Base-by-base conservation (phyloP, 179 eudicot species). In the Corrigiola litoralis region DNA sequence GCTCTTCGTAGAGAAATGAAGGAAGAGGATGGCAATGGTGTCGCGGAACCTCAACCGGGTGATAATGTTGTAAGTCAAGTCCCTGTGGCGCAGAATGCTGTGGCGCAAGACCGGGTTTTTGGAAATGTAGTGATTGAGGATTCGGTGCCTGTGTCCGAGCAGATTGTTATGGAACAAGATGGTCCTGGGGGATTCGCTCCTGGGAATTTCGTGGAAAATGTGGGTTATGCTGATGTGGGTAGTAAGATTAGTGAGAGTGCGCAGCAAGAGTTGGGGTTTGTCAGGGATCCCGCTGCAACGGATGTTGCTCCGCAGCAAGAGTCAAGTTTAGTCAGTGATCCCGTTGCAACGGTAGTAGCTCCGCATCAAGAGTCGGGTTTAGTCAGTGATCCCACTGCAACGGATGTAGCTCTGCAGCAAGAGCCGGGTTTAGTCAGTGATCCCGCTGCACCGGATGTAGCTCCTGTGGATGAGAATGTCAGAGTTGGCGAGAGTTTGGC, bases 1-100 rank as follows among this genome's bases (percentile, higher is more conserved):
- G 83, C 92, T 7, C 66, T 92, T 61, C 84, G 81, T 20, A 38
- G 4, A 69, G 98, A 92, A 65, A 68, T 20, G 63, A 87, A 81
- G 27, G 68, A 40, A 54, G 61, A 62, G 33, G 44, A 38, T 28
- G 73, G 51, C 61, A 66, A 67, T 68, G 80, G 70, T 41, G 52
- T 29, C 3, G 28, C 16, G 32, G 66, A 47, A 2, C 12, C 77
- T 9, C 63, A 28, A 52, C 61, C 80, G n/a, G n/a, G n/a, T n/a
- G n/a, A n/a, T n/a, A n/a, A n/a, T n/a, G n/a, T n/a, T n/a, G n/a
- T n/a, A n/a, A n/a, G n/a, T n/a, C n/a, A n/a, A n/a, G n/a, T n/a
- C n/a, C n/a, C n/a, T n/a, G n/a, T n/a, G n/a, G n/a, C n/a, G n/a
- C n/a, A n/a, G n/a, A n/a, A n/a, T n/a, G n/a, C n/a, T n/a, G n/a